Conservation (phyloP, 805 yeast genomes). For the Hanseniaspora hatyaiensis region DNA sequence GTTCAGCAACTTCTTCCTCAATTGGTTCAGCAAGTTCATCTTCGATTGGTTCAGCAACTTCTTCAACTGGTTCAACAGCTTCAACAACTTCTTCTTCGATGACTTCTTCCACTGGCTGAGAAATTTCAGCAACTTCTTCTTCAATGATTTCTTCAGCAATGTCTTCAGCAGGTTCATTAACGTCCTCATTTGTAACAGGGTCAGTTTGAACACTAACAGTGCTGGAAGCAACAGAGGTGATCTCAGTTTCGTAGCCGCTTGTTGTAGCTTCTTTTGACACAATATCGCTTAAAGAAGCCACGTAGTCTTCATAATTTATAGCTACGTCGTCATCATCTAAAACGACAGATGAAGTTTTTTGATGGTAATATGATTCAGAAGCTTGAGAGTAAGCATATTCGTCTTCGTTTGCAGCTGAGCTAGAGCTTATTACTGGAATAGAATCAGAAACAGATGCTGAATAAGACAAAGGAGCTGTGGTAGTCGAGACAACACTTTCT, state of each 20-base stretch:
- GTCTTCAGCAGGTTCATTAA: not conserved
- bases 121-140: not conserved
- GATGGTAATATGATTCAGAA: constrained; percentile 2
- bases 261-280: constrained; percentile 9
- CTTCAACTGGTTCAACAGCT: not conserved
- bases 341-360: too few relatives aligned
- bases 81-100: not conserved
- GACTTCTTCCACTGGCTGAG: not conserved
- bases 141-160: not conserved
- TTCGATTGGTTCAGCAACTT: too few relatives aligned
- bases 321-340: constrained; percentile 3
- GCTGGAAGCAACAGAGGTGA: not conserved
- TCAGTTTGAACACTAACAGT: not conserved
- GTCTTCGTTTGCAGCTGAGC: not conserved
- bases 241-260: constrained; percentile 4
- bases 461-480: not conserved
- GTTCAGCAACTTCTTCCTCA: too few relatives aligned
- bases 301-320: constrained; percentile 8
- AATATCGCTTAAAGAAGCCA: constrained; percentile 7
- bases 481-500: not conserved
- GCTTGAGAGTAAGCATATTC: too few relatives aligned
- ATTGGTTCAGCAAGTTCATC: too few relatives aligned
- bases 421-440: not conserved
- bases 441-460: not conserved
- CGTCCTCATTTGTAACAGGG: too few relatives aligned